A percentile compares a stretch with the other conserved stretches of the same genome.
Conservation (phyloP, 2,329 filamentous ascomycete species). For the Anthostomella pinea region DNA sequence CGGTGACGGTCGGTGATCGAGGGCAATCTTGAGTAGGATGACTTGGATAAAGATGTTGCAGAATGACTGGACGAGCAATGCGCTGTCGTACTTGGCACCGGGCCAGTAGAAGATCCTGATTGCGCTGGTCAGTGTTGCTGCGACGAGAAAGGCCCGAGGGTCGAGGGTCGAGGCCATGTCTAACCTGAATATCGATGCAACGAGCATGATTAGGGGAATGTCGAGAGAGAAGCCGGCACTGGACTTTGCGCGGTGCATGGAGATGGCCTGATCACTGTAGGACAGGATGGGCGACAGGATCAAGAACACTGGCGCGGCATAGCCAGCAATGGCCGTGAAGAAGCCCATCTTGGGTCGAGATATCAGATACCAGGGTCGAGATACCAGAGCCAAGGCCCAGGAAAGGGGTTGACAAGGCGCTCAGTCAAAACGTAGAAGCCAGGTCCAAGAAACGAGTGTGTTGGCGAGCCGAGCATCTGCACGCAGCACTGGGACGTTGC, state of each 20-base stretch:
- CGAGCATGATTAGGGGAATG: slow-evolving; percentile 70
- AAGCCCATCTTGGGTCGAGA: slow-evolving; percentile 37
- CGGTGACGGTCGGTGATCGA: slow-evolving; percentile 62
- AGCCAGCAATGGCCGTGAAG: slow-evolving; percentile 50
- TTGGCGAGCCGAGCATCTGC: too few species aligned
- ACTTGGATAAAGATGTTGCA: slow-evolving; percentile 64
- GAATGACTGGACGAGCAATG: slow-evolving; percentile 61
- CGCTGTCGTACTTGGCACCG: slow-evolving; percentile 61
- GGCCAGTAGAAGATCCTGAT: slow-evolving; percentile 68
- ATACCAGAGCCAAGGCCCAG: too few species aligned
- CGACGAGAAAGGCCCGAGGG: slow-evolving; percentile 7
- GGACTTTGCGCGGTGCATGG: slow-evolving; percentile 62
- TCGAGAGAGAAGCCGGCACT: slow-evolving; percentile 69
- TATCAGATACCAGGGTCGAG: too few species aligned
- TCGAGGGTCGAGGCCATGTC: not conserved
- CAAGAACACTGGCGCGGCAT: slow-evolving; percentile 61
- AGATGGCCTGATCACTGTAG: slow-evolving; percentile 63
- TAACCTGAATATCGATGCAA: slow-evolving; percentile 64
- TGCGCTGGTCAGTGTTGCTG: slow-evolving; percentile 6
- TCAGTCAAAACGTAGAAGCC: too few species aligned
- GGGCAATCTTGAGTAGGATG: slow-evolving; percentile 63
- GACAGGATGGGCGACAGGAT: slow-evolving; percentile 62
- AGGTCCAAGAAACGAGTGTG: too few species aligned
- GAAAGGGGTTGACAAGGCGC: too few species aligned
- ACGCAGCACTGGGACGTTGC: too few species aligned